These are phyloP conservation scores for Pneumocystis carinii DNA, from an alignment of 1,139 yeast species.

Conservation along the genomic window DNA sequence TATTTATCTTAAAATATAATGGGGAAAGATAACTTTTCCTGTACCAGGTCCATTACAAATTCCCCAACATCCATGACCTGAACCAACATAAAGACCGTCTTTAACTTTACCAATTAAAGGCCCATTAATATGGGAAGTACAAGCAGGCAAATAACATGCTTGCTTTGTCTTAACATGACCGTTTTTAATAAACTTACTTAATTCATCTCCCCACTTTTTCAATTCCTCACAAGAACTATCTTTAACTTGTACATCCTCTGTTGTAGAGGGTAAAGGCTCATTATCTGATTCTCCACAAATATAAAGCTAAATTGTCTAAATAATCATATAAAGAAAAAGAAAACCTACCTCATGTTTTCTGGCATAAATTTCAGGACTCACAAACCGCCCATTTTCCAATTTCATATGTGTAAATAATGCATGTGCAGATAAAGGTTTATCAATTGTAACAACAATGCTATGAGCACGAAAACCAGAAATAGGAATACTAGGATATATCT, in stretches of 20 bases:
- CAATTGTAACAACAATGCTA: slow-evolving; percentile 80
- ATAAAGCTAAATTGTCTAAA: slow-evolving; percentile 25
- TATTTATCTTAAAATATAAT: not conserved
- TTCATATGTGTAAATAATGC: slow-evolving; percentile 88
- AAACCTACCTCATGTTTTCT: slow-evolving; percentile 67
- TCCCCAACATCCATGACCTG: slow-evolving; percentile 98
- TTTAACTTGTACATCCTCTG: slow-evolving; percentile 84
- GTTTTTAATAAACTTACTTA: slow-evolving; percentile 53
- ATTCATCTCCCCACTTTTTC: slow-evolving; percentile 63
- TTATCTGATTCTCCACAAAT: slow-evolving; percentile 97
- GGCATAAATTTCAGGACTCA: slow-evolving; percentile 76
- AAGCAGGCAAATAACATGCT: slow-evolving; percentile 90
- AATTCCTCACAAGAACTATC: slow-evolving; percentile 77
- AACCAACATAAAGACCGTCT: slow-evolving; percentile 58
- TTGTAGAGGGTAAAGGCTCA: slow-evolving; percentile 82
- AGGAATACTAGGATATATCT: slow-evolving; percentile 78
- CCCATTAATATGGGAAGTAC: slow-evolving; percentile 78
- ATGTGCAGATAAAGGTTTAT: slow-evolving; percentile 59
- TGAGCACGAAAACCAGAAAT: slow-evolving; percentile 87
- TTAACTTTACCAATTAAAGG: slow-evolving; percentile 90
- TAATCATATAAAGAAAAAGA: not conserved
- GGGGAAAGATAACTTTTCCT: slow-evolving; percentile 37
- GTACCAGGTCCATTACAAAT: slow-evolving; percentile 96
- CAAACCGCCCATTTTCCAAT: slow-evolving; percentile 44
- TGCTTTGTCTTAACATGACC: slow-evolving; percentile 75